These are phyloP conservation scores for Saccharomyces pastorianus DNA, from an alignment of 1,139 yeast genomes.

Conservation along the genomic window DNA sequence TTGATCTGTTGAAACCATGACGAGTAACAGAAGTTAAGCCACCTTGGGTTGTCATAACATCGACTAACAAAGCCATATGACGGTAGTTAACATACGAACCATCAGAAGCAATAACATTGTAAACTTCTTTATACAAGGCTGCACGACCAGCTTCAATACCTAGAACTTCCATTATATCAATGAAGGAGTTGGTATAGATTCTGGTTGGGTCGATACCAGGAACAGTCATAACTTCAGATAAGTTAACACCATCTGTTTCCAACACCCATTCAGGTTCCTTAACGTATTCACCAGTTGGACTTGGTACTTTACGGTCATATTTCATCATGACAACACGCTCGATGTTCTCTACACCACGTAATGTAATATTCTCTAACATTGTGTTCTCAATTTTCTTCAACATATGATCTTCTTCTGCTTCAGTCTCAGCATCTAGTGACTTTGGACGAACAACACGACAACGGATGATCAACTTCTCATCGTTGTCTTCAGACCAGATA, in stretches of 20 bases:
- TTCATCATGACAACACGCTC: conserved; percentile 80
- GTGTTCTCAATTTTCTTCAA: conserved; percentile 91
- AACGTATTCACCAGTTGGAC: conserved; percentile 74
- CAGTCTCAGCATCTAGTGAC: conserved; percentile 84
- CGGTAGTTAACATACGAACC: conserved; percentile 99
- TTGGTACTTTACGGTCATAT: conserved; percentile 73
- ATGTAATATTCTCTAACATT: conserved; percentile 88
- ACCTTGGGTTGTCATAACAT: conserved; percentile 98
- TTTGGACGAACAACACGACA: conserved; percentile 98
- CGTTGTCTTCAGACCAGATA: conserved; percentile 98
- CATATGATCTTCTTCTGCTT: conserved; percentile 95
- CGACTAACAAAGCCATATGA: conserved; percentile 94
- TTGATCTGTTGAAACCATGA: conserved; percentile 98
- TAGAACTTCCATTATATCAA: conserved; percentile 86
- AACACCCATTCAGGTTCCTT: conserved; percentile 95
- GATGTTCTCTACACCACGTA: conserved; percentile 94
- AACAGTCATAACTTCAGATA: conserved; percentile 90
- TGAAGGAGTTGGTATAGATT: conserved; percentile 92
- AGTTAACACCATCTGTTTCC: conserved; percentile 96
- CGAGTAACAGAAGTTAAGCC: conserved; percentile 98
- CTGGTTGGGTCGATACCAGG: conserved; percentile 89
- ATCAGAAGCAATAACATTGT: conserved; percentile 96
- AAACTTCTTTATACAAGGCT: conserved; percentile 85
- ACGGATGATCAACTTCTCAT: conserved; percentile 92
- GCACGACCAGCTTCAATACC: conserved; percentile 98